A percentile compares a stretch with the other conserved stretches of the same genome.
These are phyloP conservation scores for Hypomontagnella submonticulosa DNA, from an alignment of 495 filamentous ascomycete species.

Conservation along the genomic window DNA sequence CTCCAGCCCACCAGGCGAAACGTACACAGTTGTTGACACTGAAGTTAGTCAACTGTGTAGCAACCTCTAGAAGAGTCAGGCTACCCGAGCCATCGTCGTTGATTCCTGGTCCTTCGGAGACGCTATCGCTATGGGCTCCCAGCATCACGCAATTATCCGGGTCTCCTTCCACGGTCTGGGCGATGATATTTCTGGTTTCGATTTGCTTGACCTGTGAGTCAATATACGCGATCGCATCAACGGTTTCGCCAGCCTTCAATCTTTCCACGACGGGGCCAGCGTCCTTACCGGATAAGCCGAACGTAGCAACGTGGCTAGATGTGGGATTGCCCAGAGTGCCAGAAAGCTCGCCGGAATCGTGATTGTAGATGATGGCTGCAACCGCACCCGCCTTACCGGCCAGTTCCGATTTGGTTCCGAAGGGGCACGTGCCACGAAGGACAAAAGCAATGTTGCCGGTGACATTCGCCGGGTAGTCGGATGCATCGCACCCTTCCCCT, in stretches of 20 bases:
- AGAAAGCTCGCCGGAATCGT: conserved; percentile 57
- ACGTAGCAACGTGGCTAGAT: conserved; percentile 66
- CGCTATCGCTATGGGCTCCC: conserved; percentile 66
- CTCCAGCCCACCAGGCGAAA: conserved; percentile 68
- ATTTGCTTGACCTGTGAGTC: conserved; percentile 59
- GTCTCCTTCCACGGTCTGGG: conserved; percentile 65
- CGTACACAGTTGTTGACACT: conserved; percentile 66
- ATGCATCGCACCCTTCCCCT: conserved; percentile 60
- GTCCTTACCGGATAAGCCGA: conserved; percentile 63
- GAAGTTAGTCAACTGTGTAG: conserved; percentile 61
- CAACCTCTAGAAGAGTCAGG: conserved; percentile 64
- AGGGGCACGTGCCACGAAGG: conserved; percentile 66
- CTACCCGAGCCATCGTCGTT: conserved; percentile 66
- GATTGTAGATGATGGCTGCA: conserved; percentile 71
- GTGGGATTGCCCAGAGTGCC: conserved; percentile 66
- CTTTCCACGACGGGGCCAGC: conserved; percentile 60
- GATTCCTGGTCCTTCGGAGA: conserved; percentile 61
- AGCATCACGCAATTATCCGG: conserved; percentile 67
- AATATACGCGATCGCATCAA: conserved; percentile 66
- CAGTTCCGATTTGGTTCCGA: conserved; percentile 67
- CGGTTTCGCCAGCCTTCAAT: conserved; percentile 57
- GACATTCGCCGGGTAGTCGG: conserved; percentile 58
- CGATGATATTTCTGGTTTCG: conserved; percentile 64
- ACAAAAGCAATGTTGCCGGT: conserved; percentile 66
- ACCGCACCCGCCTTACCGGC: conserved; percentile 68